These are phyloP conservation scores for Penicillium sp. DNA, from an alignment of 2,329 filamentous ascomycete genomes.

Conservation along the genomic window DNA sequence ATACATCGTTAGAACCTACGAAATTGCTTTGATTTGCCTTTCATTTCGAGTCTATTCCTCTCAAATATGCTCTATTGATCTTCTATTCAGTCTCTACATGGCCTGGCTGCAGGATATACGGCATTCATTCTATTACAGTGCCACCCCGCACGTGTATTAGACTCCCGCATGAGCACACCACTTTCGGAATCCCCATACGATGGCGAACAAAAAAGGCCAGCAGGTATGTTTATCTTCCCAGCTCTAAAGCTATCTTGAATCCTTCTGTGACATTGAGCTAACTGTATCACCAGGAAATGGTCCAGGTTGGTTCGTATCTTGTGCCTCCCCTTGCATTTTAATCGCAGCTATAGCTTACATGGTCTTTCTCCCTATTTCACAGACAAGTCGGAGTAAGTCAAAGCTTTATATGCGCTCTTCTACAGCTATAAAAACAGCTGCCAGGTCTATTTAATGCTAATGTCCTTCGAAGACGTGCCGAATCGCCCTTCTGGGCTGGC, in stretches of 20 bases:
- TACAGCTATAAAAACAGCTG: neutral
- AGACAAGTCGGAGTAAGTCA: conserved; percentile 28
- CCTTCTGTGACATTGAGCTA: conserved; percentile 9
- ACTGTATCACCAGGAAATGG: conserved; percentile 76
- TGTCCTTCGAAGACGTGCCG: conserved; percentile 59
- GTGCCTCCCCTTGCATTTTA: conserved; percentile 21
- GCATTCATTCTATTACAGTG: conserved; percentile 13
- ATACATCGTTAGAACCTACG: neutral
- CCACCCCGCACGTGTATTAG: conserved; percentile 23
- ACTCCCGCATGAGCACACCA: conserved; percentile 19
- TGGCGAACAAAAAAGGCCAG: conserved; percentile 59
- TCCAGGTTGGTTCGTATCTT: conserved; percentile 87
- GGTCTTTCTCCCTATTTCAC: neutral
- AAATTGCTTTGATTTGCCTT: neutral
- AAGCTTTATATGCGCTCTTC: neutral
- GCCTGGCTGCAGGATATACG: conserved; percentile 15
- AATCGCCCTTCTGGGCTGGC: conserved; percentile 83
- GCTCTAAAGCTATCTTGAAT: neutral
- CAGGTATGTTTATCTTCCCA: conserved; percentile 57
- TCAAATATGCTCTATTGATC: conserved; percentile 4
- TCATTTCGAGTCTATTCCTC: neutral
- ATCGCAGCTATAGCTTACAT: conserved; percentile 35
- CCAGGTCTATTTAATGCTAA: conserved; percentile 5
- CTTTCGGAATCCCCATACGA: conserved; percentile 23
- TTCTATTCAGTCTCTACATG: conserved; percentile 11